These are phyloP conservation scores for Tetracladium setigerum DNA, from an alignment of 495 filamentous ascomycete species.

Conservation along the genomic window DNA sequence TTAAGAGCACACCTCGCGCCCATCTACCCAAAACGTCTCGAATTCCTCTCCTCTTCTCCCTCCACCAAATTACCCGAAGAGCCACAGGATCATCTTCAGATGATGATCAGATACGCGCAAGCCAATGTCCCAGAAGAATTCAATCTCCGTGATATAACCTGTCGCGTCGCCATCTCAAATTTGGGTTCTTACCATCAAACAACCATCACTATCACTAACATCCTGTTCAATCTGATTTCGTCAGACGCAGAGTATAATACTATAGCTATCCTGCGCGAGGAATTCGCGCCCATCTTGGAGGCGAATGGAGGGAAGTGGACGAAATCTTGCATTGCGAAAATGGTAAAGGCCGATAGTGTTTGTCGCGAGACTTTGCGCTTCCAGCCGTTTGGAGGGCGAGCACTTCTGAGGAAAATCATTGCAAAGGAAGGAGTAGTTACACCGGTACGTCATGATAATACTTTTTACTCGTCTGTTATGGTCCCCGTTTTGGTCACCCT, in stretches of 20 bases:
- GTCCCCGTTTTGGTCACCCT: too few species aligned
- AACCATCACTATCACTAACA: slow-evolving; percentile 15
- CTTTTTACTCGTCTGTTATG: too few species aligned
- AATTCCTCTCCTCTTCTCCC: not conserved
- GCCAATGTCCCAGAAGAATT: slow-evolving; percentile 26
- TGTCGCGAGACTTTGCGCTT: slow-evolving; percentile 33
- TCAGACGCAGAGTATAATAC: slow-evolving; percentile 29
- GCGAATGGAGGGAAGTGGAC: slow-evolving; percentile 22
- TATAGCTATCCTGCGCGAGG: slow-evolving; percentile 27
- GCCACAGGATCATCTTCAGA: slow-evolving; percentile 29
- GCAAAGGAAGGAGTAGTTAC: not conserved
- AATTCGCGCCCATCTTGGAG: slow-evolving; percentile 15
- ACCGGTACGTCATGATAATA: too few species aligned
- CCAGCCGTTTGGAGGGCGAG: slow-evolving; percentile 27
- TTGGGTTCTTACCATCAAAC: slow-evolving; percentile 26
- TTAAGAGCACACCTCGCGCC: slow-evolving; percentile 21
- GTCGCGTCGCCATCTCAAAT: slow-evolving; percentile 21
- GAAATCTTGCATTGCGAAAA: slow-evolving; percentile 24
- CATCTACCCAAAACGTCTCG: slow-evolving; percentile 2
- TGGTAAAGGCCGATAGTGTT: slow-evolving; percentile 30
- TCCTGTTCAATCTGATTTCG: slow-evolving; percentile 24
- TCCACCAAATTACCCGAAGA: slow-evolving; percentile 15
- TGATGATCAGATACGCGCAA: slow-evolving; percentile 28
- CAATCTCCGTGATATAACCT: slow-evolving; percentile 18
- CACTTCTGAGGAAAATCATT: slow-evolving; percentile 25